These are phyloP conservation scores for Podaxis sp. DNA, from an alignment of 768 basidiomycete genomes.

Conservation along the genomic window DNA sequence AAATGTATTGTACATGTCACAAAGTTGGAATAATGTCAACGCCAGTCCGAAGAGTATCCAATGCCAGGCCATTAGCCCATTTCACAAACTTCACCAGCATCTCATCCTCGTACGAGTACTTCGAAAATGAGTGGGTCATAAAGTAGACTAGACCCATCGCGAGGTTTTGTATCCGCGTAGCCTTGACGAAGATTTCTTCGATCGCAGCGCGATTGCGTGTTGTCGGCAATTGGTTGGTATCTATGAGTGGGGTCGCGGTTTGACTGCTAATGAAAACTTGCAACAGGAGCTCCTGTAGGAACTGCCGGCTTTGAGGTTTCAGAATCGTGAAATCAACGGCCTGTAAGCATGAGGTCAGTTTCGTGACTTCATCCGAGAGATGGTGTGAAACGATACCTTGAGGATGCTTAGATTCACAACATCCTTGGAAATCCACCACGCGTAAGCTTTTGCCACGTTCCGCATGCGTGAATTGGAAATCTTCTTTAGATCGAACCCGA, in stretches of 20 bases:
- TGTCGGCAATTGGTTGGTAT: slow-evolving; percentile 33
- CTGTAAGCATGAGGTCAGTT: slow-evolving; percentile 36
- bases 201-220: slow-evolving; percentile 58
- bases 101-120: slow-evolving; percentile 30
- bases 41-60: slow-evolving; percentile 66
- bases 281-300: slow-evolving; percentile 70
- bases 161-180: slow-evolving; percentile 60
- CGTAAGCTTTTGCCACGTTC: slow-evolving; percentile 84
- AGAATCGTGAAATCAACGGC: slow-evolving; percentile 84
- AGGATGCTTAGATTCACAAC: slow-evolving; percentile 71
- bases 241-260: slow-evolving; percentile 63
- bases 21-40: slow-evolving; percentile 50
- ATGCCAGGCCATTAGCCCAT: slow-evolving; percentile 70
- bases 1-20: slow-evolving; percentile 17
- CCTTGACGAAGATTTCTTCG: slow-evolving; percentile 81
- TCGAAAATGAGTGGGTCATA: slow-evolving; percentile 44
- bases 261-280: slow-evolving; percentile 78
- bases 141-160: slow-evolving; percentile 82
- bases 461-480: slow-evolving; percentile 57
- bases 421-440: slow-evolving; percentile 92
- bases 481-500: slow-evolving; percentile 47
- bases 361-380: background rate
- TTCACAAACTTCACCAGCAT: slow-evolving; percentile 44
- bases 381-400: slow-evolving; percentile 56
- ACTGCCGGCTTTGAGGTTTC: slow-evolving; percentile 59